Evolutionary conservation across 2,329 filamentous ascomycete genomes (phyloP), one percentile per base, ranked within the genome.

Genomic region (Neonectria punicea): DNA sequence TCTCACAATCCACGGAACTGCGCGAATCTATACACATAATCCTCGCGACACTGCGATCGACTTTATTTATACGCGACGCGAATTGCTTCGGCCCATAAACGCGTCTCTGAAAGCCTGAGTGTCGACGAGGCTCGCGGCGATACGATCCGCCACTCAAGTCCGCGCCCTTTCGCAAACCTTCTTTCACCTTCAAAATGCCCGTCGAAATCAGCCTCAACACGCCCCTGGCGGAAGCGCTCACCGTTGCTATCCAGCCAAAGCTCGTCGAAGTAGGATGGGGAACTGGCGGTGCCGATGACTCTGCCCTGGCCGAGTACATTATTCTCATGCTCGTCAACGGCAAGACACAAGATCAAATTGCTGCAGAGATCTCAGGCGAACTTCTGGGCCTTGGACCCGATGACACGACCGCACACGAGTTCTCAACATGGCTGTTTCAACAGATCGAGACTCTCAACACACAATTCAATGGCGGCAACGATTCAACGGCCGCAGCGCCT

Each of bases 251-350:
- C 68, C 93, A 96, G 80, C 92, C 93, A 34, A 98, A 98, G 83
- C 86, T 99, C 63, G 89, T 93, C 64, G 95, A 99, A 81, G 91
- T 94, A 71, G 95, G 94, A 74, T 98, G 96, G 95, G 94, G 90
- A 67, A 90, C 92, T 32, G 91, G 91, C 71, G 92, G 91, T 67
- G 82, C 82, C 61, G 92, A 93, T 73, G 93, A 95, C 79, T 90
- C 91, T 25, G 93, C 93, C 41, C 88, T 99, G 65, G 91, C 94
- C 65, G 96, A 99, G 82, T 99, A 98, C 82, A 96, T 99, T 71
- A 92, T 98, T 64, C 89, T 98, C 68, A 98, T 98, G 95, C 88
- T 99, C 34, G 93, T 93, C 67, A 98, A 98, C 81, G 93, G 94
- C 74, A 98, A 97, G 80, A 94, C 92, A 4, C 91, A 97, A 78